Conservation (phyloP, 1,139 yeast genomes). For the Pneumocystis sp. region DNA sequence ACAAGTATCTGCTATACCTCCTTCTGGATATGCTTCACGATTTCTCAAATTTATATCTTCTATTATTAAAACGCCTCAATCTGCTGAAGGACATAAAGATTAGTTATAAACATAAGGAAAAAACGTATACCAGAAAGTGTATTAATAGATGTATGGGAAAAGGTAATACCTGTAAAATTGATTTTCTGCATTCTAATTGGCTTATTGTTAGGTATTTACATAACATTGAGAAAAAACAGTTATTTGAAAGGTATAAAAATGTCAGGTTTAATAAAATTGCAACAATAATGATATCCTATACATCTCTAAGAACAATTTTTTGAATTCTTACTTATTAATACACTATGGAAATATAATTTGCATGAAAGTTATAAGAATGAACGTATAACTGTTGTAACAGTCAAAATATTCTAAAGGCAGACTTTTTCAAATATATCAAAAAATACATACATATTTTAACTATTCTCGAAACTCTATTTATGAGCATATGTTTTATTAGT, state of each 20-base stretch:
- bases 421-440: background rate
- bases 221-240: background rate
- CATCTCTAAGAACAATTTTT: background rate
- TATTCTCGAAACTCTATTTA: background rate
- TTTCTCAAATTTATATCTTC: constrained; percentile 52
- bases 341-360: background rate
- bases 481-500: background rate
- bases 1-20: constrained; percentile 79
- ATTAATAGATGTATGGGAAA: background rate
- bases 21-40: constrained; percentile 75
- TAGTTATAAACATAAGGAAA: background rate
- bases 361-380: background rate
- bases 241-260: background rate
- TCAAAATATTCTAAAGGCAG: background rate
- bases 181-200: background rate
- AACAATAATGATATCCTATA: background rate
- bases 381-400: background rate
- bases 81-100: background rate
- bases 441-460: background rate
- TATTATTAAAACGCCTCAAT: constrained; percentile 12
- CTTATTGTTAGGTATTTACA: background rate
- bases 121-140: background rate
- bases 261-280: background rate
- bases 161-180: background rate
- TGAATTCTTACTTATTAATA: background rate